Conservation (phyloP, 345 rosid species). For the Euclidium syriacum region DNA sequence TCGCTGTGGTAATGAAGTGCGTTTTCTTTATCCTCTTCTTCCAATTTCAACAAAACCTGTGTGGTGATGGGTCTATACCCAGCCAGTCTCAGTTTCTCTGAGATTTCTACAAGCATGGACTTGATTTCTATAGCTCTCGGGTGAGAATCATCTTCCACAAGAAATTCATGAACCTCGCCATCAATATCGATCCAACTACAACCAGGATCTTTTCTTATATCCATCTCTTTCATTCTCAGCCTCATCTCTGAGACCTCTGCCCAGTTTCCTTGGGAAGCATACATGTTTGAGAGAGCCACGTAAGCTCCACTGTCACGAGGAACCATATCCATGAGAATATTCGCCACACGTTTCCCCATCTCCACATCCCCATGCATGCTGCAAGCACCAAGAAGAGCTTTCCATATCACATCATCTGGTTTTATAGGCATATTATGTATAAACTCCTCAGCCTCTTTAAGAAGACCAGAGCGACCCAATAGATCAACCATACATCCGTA, state of each 20-base stretch:
- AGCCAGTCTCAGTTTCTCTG: conserved; percentile 31
- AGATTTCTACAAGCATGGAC: conserved; percentile 47
- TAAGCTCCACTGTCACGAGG: conserved; percentile 73
- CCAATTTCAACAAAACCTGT: conserved; percentile 50
- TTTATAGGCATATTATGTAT: conserved; percentile 49
- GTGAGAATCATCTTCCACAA: conserved; percentile 64
- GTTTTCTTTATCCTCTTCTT: conserved; percentile 50
- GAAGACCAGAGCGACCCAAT: conserved; percentile 51
- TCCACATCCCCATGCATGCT: conserved; percentile 50
- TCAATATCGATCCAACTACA: conserved; percentile 67
- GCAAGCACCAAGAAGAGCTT: conserved; percentile 63
- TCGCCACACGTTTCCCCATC: conserved; percentile 54
- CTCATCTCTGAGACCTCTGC: conserved; percentile 55
- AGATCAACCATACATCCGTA: conserved; percentile 77
- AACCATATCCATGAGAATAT: conserved; percentile 42
- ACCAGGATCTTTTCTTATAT: conserved; percentile 68
- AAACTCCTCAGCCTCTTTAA: conserved; percentile 61
- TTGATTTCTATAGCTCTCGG: conserved; percentile 44
- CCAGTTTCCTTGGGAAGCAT: conserved; percentile 58
- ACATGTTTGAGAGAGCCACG: conserved; percentile 60
- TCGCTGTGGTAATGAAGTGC: conserved; percentile 58
- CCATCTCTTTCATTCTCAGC: conserved; percentile 59
- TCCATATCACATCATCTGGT: conserved; percentile 62
- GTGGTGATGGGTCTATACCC: conserved; percentile 54
- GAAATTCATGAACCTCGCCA: conserved; percentile 55